Base-by-base conservation (phyloP, 257 asterid species). In the Penstemon eatonii region DNA sequence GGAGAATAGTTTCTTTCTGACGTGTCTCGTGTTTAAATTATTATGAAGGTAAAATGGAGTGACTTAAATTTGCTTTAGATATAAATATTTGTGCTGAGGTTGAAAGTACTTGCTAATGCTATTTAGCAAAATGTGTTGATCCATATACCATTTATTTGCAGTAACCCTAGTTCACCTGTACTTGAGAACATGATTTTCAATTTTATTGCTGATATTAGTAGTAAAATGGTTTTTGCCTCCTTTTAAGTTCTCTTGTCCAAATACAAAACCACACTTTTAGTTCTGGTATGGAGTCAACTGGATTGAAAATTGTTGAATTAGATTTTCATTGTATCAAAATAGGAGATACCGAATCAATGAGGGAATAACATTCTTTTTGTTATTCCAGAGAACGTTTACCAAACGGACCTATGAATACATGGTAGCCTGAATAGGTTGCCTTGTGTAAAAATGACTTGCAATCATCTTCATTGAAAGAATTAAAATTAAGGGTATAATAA, bases 211-310 rank as follows among this genome's bases (percentile, higher is more conserved):
- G 8, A 41, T 45, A 54, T 4, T 12, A 42, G 33, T 37, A 3
- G 4, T 19, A 8, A 46, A n/a, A 8, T 11, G 49, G 47, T 39
- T 13, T 43, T 13, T 25, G 12, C 15, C 13, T 8, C 8, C 37
- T 59, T 39, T 42, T 59, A 12, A 1, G 37, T 12, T 52, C 33
- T 25, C 33, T 25, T 25, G 1, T 49, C 11, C 18, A 36, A 4
- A 59, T 59, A 38, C 52, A 47, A 56, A 5, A 7, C 7, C 25
- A 0, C 4, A 60, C 11, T 66, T 7, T 15, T 51, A 42, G 6
- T 66, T 51, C 62, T 66, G 51, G 42, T 19, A 33, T 58, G 45
- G 63, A 58, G 19, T 58, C 63, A 39, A 58, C 12, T 38, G 37
- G 5, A 37, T 36, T 5, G 46, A n/a, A 39, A 39, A 9, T 11